Evolutionary conservation across 2,329 filamentous ascomycete genomes (phyloP), one percentile per base, ranked within the genome.

Genomic region (Alternaria longipes): DNA sequence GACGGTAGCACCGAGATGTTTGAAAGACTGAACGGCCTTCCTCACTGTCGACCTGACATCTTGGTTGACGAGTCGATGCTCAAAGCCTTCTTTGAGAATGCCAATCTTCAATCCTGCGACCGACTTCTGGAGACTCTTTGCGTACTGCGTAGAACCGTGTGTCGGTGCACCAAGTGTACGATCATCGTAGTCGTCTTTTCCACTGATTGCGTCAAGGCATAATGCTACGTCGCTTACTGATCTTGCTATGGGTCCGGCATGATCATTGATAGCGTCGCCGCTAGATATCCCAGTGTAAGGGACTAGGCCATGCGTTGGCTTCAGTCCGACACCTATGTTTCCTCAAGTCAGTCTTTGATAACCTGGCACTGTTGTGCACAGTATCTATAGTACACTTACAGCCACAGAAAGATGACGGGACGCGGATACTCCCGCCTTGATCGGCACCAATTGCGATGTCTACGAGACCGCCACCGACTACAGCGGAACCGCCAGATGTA

Each of bases 231-330:
- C 68, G 32, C 18, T 62, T 3, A 75, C 71, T 3, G 57, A 69
- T 53, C 68, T 65, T 12, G 71, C 70, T 32, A 77, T 69, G 8
- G 74, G 74, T 12, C 79, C 79, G 9, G 79, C 71, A 62, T 84
- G 81, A 63, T 85, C 83, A 46, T 81, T 83, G 71, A 42, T 81
- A 60, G 22, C 78, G 68, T 32, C 71, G 11, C 66, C 63, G 40
- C 68, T 71, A 4, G 76, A 76, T 7, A 83, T 81, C 0, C 83
- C 84, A 0, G 83, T 85, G 61, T 85, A 85, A 0, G 84, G 83
- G 1, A 85, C 77, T 2, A 85, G 71, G 0, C 84, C 83, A 68
- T 81, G 79, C 0, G 83, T 84, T 1, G 83, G 80, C 60, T 86
- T 86, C 45, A 74, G 62, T 20, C 74, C 74, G 1, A 76, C 68